Evolutionary conservation across 2,329 filamentous ascomycete species (phyloP), one percentile per base, ranked within the genome.

Genomic region (Amauroascus verrucosus): DNA sequence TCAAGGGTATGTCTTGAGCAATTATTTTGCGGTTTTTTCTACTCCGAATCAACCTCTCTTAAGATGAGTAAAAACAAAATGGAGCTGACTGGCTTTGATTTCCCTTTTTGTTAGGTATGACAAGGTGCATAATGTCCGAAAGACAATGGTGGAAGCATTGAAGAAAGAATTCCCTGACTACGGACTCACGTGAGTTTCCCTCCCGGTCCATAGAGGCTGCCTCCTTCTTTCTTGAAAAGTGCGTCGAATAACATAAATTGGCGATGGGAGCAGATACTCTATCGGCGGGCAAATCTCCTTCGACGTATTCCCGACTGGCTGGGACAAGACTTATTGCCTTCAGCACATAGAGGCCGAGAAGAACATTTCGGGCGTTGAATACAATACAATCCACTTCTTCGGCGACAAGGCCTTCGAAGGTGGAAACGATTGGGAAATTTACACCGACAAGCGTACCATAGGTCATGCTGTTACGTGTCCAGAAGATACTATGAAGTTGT

Each of bases 241-340:
- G 6, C 4, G 32, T 16, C 26, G 33, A 6, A 20, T 7, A 35
- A 14, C 16, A 38, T 28, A 18, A 18, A 8, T 3, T 18, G 33
- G 18, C 22, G 30, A 3, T 13, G 26, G 48, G 58, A 20, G 57
- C 18, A 90, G 86, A 40, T 96, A 85, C 77, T 91, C 88, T 58
- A 95, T 98, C 64, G 93, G 93, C 62, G 93, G 93, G 51, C 88
- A 96, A 68, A 96, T 98, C 72, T 96, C 90, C 56, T 98, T 98
- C 70, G 93, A 98, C 67, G 86, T 97, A 64, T 98, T 98, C 79
- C 93, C 93, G 59, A 81, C 77, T 1, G 93, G 93, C 65, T 98
- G 93, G 93, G 93, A 98, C 75, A 98, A 97, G 83, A 95, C 88
- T 8, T 98, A 95, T 79, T 96, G 90, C 75, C 77, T 97, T 61